Evolutionary conservation across 1,284 basidiomycete species (phyloP).

Genomic region (Fistulinella staudtii): DNA sequence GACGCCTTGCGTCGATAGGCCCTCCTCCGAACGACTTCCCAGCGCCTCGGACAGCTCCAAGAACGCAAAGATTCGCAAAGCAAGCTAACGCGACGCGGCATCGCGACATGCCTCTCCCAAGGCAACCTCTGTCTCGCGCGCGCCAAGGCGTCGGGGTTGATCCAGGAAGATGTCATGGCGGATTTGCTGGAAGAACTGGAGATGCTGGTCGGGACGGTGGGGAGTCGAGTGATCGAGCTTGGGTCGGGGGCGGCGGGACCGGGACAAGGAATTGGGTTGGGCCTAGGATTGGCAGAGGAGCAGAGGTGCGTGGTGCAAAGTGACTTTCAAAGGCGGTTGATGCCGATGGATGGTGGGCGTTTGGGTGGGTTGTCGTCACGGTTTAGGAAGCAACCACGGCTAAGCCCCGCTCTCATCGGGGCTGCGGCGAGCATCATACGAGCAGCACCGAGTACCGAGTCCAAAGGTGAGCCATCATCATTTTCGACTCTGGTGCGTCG

Average conservation of each 20-base stretch:
- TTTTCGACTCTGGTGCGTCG: constrained; percentile 1
- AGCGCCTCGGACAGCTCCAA: constrained; percentile 64
- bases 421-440: constrained; percentile 65
- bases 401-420: constrained; percentile 51
- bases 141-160: constrained; percentile 62
- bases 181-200: constrained; percentile 63
- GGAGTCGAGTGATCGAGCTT: constrained; percentile 56
- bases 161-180: constrained; percentile 57
- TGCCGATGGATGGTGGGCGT: constrained; percentile 1
- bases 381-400: constrained; percentile 33
- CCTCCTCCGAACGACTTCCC: constrained; percentile 59
- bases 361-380: constrained; percentile 3
- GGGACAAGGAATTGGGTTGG: constrained; percentile 8
- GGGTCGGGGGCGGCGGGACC: not conserved
- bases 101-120: constrained; percentile 60
- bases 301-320: constrained; percentile 15
- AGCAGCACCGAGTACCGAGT: constrained; percentile 52
- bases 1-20: too few species aligned
- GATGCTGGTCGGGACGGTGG: constrained; percentile 58
- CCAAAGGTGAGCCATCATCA: constrained; percentile 45
- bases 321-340: constrained; percentile 3
- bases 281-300: constrained; percentile 2
- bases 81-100: constrained; percentile 58
- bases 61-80: constrained; percentile 63
- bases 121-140: constrained; percentile 59